phyloP scores from a whole-genome alignment of 768 basidiomycete species.

The Trametes elegans region DNA sequence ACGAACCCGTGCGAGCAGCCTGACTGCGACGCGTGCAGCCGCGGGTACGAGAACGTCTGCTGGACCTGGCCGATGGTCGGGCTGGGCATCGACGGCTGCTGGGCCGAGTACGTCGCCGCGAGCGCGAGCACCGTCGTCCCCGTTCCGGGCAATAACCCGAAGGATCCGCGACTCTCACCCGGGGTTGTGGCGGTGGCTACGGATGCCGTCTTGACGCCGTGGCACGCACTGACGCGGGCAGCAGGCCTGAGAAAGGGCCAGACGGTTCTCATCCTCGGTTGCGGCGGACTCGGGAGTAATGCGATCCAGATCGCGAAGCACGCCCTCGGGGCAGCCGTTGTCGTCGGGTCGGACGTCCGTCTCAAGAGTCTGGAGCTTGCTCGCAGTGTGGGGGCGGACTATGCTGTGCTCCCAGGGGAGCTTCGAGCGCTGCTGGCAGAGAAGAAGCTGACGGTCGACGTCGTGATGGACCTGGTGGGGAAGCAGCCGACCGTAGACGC shows the following conservation, averaged over 20 bases:
- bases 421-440: conserved; percentile 13
- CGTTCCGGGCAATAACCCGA: conserved; percentile 15
- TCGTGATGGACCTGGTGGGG: conserved; percentile 24
- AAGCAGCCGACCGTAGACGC: conserved; percentile 16
- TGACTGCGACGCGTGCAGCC: conserved; percentile 16
- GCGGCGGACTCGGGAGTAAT: conserved; percentile 33
- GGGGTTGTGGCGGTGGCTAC: conserved; percentile 21
- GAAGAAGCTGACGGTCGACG: conserved; percentile 15
- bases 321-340: conserved; percentile 15
- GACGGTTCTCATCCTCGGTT: conserved; percentile 37
- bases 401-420: conserved; percentile 13
- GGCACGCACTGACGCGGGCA: conserved; percentile 19
- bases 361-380: conserved; percentile 13
- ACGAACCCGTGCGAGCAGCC: conserved; percentile 18
- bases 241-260: conserved; percentile 15
- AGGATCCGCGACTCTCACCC: conserved; percentile 8
- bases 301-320: conserved; percentile 24
- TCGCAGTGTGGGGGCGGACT: conserved; percentile 18
- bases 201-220: conserved; percentile 27
- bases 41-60: conserved; percentile 20
- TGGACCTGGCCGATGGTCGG: conserved; percentile 4
- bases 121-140: conserved; percentile 14
- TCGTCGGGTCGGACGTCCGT: conserved; percentile 23
- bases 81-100: conserved; percentile 20
- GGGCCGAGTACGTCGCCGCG: conserved; percentile 20